Evolutionary conservation across 2,329 filamentous ascomycete species (phyloP), one percentile per base, ranked within the genome.

Genomic region (Alternaria angustiovoidea): DNA sequence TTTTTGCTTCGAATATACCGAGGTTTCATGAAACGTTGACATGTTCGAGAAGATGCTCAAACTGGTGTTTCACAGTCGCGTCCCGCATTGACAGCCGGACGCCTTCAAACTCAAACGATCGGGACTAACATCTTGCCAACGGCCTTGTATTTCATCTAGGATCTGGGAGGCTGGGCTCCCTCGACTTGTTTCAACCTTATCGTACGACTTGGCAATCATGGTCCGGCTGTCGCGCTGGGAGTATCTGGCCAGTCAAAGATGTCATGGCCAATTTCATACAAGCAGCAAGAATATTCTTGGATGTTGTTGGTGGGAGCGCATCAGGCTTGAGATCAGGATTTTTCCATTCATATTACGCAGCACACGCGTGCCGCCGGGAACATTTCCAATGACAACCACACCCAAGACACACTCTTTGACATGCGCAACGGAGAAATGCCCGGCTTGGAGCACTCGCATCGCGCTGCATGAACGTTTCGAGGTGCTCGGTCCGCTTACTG

Each of bases 21-120:
- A 64, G 48, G 61, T 71, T 62, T 56, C 68, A 65, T 64, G 62
- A 71, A 70, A 70, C 67, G 47, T 59, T 66, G 64, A 68, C 61
- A 65, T 57, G 53, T 63, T 68, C 54, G 63, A 69, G 61, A 64
- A 64, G 54, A 63, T 59, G 49, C 62, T 67, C 66, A 66, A 61
- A 66, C 62, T 44, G 20, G 36, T 44, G 66, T 69, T 69, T 67
- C 66, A 69, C 51, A 42, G 26, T 30, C 51, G 51, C 43, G 48
- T 46, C 38, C 48, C 46, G 64, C 61, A 64, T 67, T 59, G 51
- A 57, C 20, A 46, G 57, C 42, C 43, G 30, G 32, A 42, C 47
- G 47, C 58, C 36, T 57, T 36, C 54, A 55, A 51, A 51, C 46
- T 51, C 46, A 47, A 38, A 49, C 22, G 39, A 46, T 26, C 46